Base-by-base conservation (phyloP, 371 early-diverging fungal genomes). In the Rhizopus delemar region DNA sequence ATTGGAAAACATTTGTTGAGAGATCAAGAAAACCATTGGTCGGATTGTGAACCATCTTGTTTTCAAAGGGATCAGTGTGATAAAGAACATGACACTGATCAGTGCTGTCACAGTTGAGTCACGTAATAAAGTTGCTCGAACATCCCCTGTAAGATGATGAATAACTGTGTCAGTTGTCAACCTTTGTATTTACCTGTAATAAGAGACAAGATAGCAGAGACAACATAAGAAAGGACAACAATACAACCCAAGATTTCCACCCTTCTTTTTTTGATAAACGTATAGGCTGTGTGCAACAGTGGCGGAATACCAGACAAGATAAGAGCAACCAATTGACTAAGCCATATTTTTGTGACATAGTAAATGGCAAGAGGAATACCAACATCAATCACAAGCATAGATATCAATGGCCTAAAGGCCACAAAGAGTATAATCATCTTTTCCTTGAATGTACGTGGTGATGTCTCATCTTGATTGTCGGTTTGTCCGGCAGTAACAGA, bases 221-320 rank as follows among this genome's bases (percentile, higher is more conserved):
- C 5, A 51, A 71, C 60, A 54, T 70, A 82, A 0, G 75, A 68
- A 46, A 80, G 36, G 4, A 80, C 66, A 59, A 71, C 62, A 15
- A 82, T 63, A 45, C 66, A 60, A 2, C 78, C 77, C 12, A 82
- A 43, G 22, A 74, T 57, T 64, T 82, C 78, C 22, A 82, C 35
- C 34, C 48, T 49, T 1, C 5, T n/a, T 11, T n/a, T 43, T 11
- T 15, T n/a, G 8, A 43, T 13, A 11, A 43, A 15, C 1, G n/a
- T 13, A 43, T 11, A 43, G 13, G 43, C n/a, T 39, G 39, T 9
- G 39, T 46, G 57, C 9, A 82, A 38, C 22, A 76, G 48, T 9
- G 82, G 80, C n/a, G 82, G 82, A 28, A 78, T 68, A 53, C 82
- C 74, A 31, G 82, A 82, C n/a, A 79, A 39, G n/a, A 82, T 32